Conservation (phyloP, 1,284 basidiomycete genomes). For the Fomitopsis pinicola region DNA sequence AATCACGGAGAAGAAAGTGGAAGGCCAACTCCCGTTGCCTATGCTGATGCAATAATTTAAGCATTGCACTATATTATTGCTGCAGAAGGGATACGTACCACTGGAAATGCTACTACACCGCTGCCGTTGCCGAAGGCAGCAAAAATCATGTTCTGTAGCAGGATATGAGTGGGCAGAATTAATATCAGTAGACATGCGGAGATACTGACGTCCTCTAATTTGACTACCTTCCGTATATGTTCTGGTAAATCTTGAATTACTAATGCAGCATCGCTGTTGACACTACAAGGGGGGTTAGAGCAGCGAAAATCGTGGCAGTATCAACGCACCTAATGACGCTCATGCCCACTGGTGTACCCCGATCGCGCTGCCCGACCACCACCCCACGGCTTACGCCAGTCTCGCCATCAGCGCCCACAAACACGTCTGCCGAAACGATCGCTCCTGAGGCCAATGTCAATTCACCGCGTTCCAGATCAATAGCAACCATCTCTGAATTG, state of each 20-base stretch:
- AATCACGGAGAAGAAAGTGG: conserved; percentile 15
- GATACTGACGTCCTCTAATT: background rate
- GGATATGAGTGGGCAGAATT: background rate
- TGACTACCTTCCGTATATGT: background rate
- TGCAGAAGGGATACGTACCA: conserved; percentile 24
- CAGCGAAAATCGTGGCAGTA: background rate
- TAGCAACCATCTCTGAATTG: conserved; percentile 15
- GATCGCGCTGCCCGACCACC: conserved; percentile 30
- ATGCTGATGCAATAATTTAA: conserved; percentile 7
- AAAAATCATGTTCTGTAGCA: conserved; percentile 30
- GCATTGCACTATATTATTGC: background rate
- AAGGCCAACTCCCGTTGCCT: conserved; percentile 10
- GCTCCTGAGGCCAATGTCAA: conserved; percentile 42
- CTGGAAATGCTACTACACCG: conserved; percentile 31
- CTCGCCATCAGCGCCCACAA: conserved; percentile 62
- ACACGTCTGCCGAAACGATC: conserved; percentile 45
- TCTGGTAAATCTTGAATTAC: background rate
- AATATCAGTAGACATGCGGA: background rate
- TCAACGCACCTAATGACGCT: conserved; percentile 42
- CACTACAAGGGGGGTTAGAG: background rate
- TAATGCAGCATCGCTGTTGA: background rate
- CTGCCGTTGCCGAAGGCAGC: conserved; percentile 39
- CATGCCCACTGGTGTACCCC: conserved; percentile 25
- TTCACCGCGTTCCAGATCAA: conserved; percentile 26
- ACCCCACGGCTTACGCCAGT: conserved; percentile 19